These are phyloP conservation scores for Sugiyamaella grinbergsii DNA, from an alignment of 1,139 yeast species.

Conservation along the genomic window DNA sequence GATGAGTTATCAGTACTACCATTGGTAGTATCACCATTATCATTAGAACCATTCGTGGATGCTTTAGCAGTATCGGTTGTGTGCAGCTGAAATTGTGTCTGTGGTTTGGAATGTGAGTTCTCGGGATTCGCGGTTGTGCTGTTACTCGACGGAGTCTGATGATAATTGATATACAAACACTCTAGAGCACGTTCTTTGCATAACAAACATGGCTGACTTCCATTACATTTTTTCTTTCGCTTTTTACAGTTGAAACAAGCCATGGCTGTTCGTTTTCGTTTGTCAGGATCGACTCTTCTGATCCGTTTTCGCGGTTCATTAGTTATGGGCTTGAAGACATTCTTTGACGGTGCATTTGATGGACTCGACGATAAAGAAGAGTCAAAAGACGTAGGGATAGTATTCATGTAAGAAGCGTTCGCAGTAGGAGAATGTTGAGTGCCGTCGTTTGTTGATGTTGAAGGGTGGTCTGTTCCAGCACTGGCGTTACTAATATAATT, in stretches of 20 bases:
- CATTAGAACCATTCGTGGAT: too few relatives aligned
- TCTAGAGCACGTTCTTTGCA: conserved; percentile 27
- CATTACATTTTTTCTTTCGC: conserved; percentile 43
- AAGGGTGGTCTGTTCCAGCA: too few relatives aligned
- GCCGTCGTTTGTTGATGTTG: too few relatives aligned
- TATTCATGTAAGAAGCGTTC: too few relatives aligned
- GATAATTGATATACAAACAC: conserved; percentile 15
- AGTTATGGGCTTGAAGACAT: not conserved
- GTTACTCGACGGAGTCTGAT: not conserved
- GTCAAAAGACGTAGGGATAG: too few relatives aligned
- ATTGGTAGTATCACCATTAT: too few relatives aligned
- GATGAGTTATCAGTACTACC: too few relatives aligned
- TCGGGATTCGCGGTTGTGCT: too few relatives aligned
- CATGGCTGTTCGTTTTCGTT: conserved; percentile 42
- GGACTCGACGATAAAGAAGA: not conserved
- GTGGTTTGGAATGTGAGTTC: too few relatives aligned
- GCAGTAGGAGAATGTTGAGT: too few relatives aligned
- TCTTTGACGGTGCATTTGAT: not conserved
- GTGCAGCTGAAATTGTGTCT: too few relatives aligned
- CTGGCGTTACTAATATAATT: not conserved
- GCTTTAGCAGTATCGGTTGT: too few relatives aligned
- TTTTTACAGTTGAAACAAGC: conserved; percentile 50
- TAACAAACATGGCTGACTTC: conserved; percentile 33
- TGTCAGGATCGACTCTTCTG: conserved; percentile 36
- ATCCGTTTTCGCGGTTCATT: conserved; percentile 23